Evolutionary conservation across 352 stramenopile genomes (phyloP), one percentile per base, ranked within the genome.

Genomic region (Saprolegnia diclina): DNA sequence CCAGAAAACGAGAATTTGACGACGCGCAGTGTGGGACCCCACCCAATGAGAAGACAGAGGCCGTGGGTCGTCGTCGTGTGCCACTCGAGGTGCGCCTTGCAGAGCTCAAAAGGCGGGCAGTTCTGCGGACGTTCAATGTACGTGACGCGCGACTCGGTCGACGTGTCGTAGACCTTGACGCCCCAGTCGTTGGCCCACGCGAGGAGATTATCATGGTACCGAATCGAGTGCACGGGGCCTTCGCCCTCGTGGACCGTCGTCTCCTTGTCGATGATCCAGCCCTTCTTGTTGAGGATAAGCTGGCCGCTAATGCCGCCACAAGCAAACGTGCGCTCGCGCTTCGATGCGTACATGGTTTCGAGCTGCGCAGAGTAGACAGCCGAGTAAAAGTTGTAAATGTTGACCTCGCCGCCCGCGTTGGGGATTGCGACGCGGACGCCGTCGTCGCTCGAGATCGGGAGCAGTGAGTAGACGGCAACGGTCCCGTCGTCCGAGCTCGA

Each of bases 351-450:
- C 44, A 74, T 72, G 65, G 91, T 81, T 68, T 94, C 84, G 29
- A 94, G 72, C 71, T 90, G 77, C 56, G 92, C 82, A 6, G 77
- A 81, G 75, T 94, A 94, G 21, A 94, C 76, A 24, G 86, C 81
- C 69, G 78, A 91, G 38, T 90, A 92, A 67, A 92, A 94, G 70
- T 94, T 94, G 75, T 92, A 94, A 62, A 94, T 92, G 73, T 91
- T 92, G 44, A 94, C 83, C 72, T 94, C 86, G 9, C 86, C 86
- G 14, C 83, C 85, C 0, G 83, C 89, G 46, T 75, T 91, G 0
- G 82, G 80, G 21, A 90, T 76, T 0, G 78, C 82, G 0, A 85
- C 70, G 42, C 86, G 76, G 21, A 67, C 64, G 1, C 67, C 71
- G 45, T 44, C 54, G 52, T 73, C 21, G 5, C 68, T 42, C 4